A percentile compares a stretch with the other conserved stretches of the same genome.
Evolutionary conservation across 2,329 filamentous ascomycete genomes (phyloP).

Genomic region (Didymosphaeria variabile): DNA sequence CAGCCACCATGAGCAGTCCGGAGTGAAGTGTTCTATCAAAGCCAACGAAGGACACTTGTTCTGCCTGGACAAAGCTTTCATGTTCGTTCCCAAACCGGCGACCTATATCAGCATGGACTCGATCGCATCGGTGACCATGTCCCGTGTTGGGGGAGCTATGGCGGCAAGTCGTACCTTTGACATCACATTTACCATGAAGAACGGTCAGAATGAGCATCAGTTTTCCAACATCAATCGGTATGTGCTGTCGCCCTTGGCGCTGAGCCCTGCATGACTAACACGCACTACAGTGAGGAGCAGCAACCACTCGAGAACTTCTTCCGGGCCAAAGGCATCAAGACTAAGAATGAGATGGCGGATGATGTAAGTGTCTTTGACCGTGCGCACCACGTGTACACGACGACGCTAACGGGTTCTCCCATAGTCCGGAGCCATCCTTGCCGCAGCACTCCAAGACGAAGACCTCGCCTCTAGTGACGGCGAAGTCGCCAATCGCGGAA

Average conservation of each 20-base stretch:
- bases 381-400: slow-evolving; percentile 5
- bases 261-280: slow-evolving; percentile 31
- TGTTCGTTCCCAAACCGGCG: slow-evolving; percentile 98
- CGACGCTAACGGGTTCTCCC: slow-evolving; percentile 34
- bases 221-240: slow-evolving; percentile 98
- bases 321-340: slow-evolving; percentile 91
- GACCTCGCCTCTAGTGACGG: slow-evolving; percentile 84
- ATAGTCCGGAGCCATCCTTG: slow-evolving; percentile 69
- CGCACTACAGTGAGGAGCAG: slow-evolving; percentile 76
- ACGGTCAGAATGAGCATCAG: slow-evolving; percentile 84
- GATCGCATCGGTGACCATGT: slow-evolving; percentile 90
- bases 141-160: slow-evolving; percentile 90
- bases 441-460: slow-evolving; percentile 83
- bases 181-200: slow-evolving; percentile 92
- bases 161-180: slow-evolving; percentile 96
- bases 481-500: slow-evolving; percentile 80
- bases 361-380: slow-evolving; percentile 69
- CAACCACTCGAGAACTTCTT: slow-evolving; percentile 97
- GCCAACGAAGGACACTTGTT: slow-evolving; percentile 97
- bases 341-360: slow-evolving; percentile 98
- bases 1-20: slow-evolving; percentile 90
- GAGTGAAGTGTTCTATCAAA: slow-evolving; percentile 99
- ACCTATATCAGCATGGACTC: slow-evolving; percentile 98
- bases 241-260: slow-evolving; percentile 24
- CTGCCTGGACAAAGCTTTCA: slow-evolving; percentile 97